Evolutionary conservation across 805 yeast genomes (phyloP), one percentile per base, ranked within the genome.

Genomic region (Pichia nakasei): DNA sequence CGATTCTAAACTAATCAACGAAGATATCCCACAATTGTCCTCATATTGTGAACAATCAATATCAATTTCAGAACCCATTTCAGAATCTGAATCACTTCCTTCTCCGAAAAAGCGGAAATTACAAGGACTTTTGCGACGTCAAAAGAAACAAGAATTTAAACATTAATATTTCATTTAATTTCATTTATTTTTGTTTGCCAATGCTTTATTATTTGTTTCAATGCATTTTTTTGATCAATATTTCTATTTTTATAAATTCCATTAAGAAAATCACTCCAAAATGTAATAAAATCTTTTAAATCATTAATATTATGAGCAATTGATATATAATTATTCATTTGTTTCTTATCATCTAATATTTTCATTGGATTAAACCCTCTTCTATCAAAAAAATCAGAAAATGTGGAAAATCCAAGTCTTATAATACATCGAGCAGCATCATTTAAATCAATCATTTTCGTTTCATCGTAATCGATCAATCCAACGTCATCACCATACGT

Each of bases 401-500:
- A 84, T 1, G 76, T 82, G 1, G 87, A 69, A 1, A 76, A 55
- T 72, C 79, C 71, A 52, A 67, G 76, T 50, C 73, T 57, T 8
- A 62, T 60, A 13, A 84, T 55, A 5, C 64, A 58, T 1, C 59
- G 51, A 2, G 73, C 59, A 20, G 77, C 69, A 44, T 72, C 77
- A 3, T 35, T 40, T n/a, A 82, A 51, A 9, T 64, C 59, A 0
- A 33, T 35, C 2, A 75, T 49, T 2, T 53, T 31, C 15, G 59
- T 50, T 11, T 65, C 62, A 20, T 70, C 60, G 54, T 78, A 82
- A 1, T 71, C 78, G 4, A 80, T 48, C 32, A 78, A 55, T 3
- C 66, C 73, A 13, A 76, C 46, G 38, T 81, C 85, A 13, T 72
- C 77, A 0, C 75, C 86, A 55, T 73, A 84, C 37, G 69, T 77